A percentile compares a stretch with the other conserved stretches of the same genome.
Conservation (phyloP, 208 protist genomes). For the Wallacemonas sp. region DNA sequence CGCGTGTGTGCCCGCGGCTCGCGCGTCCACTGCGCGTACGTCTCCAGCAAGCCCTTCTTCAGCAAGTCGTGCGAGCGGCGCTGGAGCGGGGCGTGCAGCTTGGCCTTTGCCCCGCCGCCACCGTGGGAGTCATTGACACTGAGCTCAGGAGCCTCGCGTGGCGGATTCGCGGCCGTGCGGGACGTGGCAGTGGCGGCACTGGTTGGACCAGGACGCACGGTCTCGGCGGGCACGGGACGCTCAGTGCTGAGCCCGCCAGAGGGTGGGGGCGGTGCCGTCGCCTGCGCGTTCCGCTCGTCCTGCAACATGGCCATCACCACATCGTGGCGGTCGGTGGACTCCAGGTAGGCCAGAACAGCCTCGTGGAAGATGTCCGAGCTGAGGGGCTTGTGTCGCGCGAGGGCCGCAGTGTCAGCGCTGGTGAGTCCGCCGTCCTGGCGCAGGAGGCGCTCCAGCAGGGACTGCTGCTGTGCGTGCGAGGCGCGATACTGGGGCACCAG, state of each 20-base stretch:
- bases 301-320: conserved; percentile 55
- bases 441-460: conserved; percentile 12
- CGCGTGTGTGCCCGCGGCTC: neutral
- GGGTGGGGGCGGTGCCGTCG: neutral
- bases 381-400: conserved; percentile 14
- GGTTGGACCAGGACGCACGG: neutral
- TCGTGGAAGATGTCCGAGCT: conserved; percentile 30
- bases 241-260: no score
- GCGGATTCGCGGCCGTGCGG: neutral
- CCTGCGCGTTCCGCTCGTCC: conserved; percentile 26
- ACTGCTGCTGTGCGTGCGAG: conserved; percentile 14
- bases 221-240: no score
- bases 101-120: neutral
- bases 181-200: neutral
- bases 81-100: conserved; percentile 1
- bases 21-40: conserved; percentile 12
- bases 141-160: neutral
- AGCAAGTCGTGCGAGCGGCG: conserved; percentile 34
- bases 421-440: conserved; percentile 7
- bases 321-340: conserved; percentile 43
- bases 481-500: conserved; percentile 1
- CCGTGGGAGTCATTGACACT: neutral
- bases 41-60: conserved; percentile 22
- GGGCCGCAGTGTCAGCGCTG: conserved; percentile 4
- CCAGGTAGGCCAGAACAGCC: conserved; percentile 48